Evolutionary conservation across 345 rosid genomes (phyloP).

Genomic region (Acer negundo): DNA sequence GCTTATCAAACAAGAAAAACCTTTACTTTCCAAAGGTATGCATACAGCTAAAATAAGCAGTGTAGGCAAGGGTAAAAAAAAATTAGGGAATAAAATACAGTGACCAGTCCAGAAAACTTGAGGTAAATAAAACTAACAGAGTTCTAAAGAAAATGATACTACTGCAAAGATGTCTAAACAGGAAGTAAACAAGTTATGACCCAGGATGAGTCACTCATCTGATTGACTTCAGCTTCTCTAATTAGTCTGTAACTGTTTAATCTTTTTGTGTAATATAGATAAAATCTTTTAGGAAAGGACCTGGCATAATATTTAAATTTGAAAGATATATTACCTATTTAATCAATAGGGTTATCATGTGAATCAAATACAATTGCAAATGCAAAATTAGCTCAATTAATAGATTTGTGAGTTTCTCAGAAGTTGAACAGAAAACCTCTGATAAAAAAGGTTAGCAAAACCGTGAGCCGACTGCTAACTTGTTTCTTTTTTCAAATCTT

Average conservation of each 20-base stretch:
- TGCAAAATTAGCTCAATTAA: not conserved
- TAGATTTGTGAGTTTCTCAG: not conserved
- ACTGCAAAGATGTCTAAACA: not conserved
- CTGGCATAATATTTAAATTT: too few relatives aligned
- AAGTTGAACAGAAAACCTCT: too few relatives aligned
- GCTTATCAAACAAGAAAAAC: constrained; percentile 8
- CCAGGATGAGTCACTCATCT: not conserved
- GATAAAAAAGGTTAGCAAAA: not conserved
- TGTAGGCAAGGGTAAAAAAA: constrained; percentile 22
- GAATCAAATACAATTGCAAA: not conserved
- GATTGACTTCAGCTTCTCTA: not conserved
- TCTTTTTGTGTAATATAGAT: not conserved
- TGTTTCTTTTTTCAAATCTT: not conserved
- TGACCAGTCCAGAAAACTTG: constrained; percentile 4
- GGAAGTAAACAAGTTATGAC: not conserved
- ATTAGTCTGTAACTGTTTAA: not conserved
- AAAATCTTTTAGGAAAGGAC: not conserved
- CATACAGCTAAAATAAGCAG: constrained; percentile 25
- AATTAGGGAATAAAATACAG: constrained; percentile 7
- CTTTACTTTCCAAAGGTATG: constrained; percentile 22
- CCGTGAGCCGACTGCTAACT: not conserved
- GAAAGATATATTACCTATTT: not conserved
- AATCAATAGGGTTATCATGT: not conserved
- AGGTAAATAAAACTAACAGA: constrained; percentile 1
- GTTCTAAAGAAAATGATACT: constrained; percentile 1